A percentile compares a stretch with the other conserved stretches of the same genome.
Evolutionary conservation across 2,329 filamentous ascomycete genomes (phyloP).

Genomic region (Cordyceps cateniannulata): DNA sequence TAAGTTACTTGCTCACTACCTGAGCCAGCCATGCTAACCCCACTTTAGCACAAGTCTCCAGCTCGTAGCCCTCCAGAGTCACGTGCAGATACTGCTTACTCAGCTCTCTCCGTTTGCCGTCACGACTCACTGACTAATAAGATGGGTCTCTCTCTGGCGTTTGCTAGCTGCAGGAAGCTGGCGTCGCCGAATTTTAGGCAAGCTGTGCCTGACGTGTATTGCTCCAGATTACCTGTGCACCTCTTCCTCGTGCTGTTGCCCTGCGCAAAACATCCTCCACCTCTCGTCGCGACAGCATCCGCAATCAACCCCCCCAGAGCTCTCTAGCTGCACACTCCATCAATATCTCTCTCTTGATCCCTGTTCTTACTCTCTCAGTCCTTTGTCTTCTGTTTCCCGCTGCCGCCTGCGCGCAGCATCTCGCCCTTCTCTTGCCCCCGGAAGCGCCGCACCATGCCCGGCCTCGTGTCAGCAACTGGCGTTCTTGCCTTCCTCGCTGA

Average conservation of each 20-base stretch:
- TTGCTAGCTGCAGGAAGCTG: background rate
- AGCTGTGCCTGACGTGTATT: constrained; percentile 39
- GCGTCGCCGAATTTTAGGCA: constrained; percentile 24
- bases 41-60: background rate
- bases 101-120: background rate
- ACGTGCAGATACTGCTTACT: background rate
- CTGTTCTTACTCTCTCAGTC: background rate
- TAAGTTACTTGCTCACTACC: constrained; percentile 6
- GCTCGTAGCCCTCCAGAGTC: background rate
- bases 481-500: constrained; percentile 93
- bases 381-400: background rate
- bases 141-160: background rate
- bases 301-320: constrained; percentile 10
- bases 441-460: constrained; percentile 61
- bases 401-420: background rate
- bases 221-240: constrained; percentile 18
- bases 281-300: constrained; percentile 13
- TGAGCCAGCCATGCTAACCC: background rate
- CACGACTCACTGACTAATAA: background rate
- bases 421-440: background rate
- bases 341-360: background rate
- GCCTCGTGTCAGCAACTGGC: constrained; percentile 87
- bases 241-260: constrained; percentile 16
- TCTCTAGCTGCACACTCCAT: constrained; percentile 9
- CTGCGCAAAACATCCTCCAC: constrained; percentile 24